phyloP scores from a whole-genome alignment of 768 basidiomycete species.

The Leccinellum luteum region DNA sequence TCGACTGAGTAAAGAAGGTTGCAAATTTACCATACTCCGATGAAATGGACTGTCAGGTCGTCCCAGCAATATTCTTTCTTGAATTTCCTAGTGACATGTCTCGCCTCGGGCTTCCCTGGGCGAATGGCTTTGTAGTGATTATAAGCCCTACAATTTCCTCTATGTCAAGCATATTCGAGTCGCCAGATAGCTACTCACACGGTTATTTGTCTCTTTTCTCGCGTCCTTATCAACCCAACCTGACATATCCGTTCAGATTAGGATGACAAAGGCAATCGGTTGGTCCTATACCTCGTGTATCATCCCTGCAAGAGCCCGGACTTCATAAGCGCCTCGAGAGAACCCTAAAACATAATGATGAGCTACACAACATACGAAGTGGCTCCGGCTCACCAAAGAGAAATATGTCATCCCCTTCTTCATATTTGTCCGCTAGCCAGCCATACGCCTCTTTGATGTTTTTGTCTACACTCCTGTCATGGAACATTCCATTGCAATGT shows the following conservation, averaged over 20 bases:
- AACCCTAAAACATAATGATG: background rate
- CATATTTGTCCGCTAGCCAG: background rate
- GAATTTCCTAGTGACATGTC: background rate
- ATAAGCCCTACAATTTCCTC: background rate
- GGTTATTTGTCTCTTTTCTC: background rate
- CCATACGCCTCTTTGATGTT: background rate
- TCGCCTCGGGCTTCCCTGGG: background rate
- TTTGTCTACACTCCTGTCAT: background rate
- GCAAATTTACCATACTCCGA: constrained; percentile 42
- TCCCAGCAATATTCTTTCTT: background rate
- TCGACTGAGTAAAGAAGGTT: background rate
- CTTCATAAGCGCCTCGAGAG: background rate
- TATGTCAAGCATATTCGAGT: background rate
- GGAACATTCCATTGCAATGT: background rate
- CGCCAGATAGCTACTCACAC: background rate
- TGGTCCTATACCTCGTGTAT: background rate
- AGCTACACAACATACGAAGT: background rate
- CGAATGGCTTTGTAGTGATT: background rate
- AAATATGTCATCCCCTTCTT: background rate
- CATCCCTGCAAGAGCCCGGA: background rate
- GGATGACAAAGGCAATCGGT: background rate
- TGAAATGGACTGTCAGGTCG: constrained; percentile 23
- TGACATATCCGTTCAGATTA: background rate
- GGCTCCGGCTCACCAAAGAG: background rate
- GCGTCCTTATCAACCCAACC: background rate